Evolutionary conservation across 2,329 filamentous ascomycete genomes (phyloP).

Genomic region (Daldinia eschscholtzii): DNA sequence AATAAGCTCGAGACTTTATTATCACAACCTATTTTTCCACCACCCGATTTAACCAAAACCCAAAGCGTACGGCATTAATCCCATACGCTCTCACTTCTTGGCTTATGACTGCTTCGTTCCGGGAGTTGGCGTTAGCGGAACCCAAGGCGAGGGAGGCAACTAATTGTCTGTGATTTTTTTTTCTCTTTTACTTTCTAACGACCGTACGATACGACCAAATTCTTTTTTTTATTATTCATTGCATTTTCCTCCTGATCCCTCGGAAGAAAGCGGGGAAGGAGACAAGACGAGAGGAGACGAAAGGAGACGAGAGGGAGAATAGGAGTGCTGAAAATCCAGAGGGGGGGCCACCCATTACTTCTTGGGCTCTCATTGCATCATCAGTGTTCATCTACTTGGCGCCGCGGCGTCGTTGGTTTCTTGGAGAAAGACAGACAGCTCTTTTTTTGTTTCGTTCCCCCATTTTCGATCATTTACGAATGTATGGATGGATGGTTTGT

Average conservation of each 20-base stretch:
- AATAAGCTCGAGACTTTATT: not conserved
- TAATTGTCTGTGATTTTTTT: not conserved
- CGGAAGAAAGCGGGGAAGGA: not conserved
- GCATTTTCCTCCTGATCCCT: not conserved
- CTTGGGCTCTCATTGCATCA: conserved; percentile 24
- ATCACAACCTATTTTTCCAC: not conserved
- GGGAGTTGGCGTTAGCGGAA: conserved; percentile 25
- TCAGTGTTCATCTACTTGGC: conserved; percentile 29
- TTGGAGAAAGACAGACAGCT: conserved; percentile 9
- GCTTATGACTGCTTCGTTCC: conserved; percentile 16
- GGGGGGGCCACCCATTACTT: conserved; percentile 8
- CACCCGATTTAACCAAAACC: not conserved
- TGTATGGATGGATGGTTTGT: not conserved
- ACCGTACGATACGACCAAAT: conserved; percentile 33
- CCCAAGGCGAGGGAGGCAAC: not conserved
- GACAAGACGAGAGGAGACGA: too few species aligned
- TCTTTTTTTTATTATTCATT: conserved; percentile 7
- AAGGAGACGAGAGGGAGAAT: not conserved
- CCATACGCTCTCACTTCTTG: conserved; percentile 26
- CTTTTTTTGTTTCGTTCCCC: conserved; percentile 10
- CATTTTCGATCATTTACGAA: conserved; percentile 8
- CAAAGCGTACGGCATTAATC: conserved; percentile 2
- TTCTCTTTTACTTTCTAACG: conserved; percentile 26
- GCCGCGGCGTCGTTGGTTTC: conserved; percentile 34
- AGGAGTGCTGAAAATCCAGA: conserved; percentile 13